A percentile compares a stretch with the other conserved stretches of the same genome.
Evolutionary conservation across 2,329 filamentous ascomycete genomes (phyloP).

Genomic region (Pseudodiploospora longispora): DNA sequence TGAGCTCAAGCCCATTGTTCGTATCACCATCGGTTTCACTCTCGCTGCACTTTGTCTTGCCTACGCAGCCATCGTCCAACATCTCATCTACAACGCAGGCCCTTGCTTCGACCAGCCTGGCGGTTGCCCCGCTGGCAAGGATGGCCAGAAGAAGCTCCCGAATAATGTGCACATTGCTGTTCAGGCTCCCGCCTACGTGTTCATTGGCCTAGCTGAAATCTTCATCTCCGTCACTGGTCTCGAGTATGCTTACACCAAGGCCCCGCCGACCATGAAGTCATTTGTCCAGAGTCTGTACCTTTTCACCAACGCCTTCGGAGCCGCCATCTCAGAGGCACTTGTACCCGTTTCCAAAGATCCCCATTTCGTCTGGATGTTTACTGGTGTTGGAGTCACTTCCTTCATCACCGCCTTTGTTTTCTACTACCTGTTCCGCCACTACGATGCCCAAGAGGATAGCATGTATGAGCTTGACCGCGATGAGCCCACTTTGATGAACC

Average conservation of each 20-base stretch:
- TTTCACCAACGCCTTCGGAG: slow-evolving; percentile 50
- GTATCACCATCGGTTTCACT: slow-evolving; percentile 58
- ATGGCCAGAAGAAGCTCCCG: slow-evolving; percentile 23
- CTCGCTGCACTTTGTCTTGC: slow-evolving; percentile 45
- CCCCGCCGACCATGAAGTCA: slow-evolving; percentile 59
- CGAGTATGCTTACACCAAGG: slow-evolving; percentile 69
- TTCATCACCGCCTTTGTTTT: slow-evolving; percentile 44
- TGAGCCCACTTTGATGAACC: too few relatives aligned
- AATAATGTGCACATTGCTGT: slow-evolving; percentile 47
- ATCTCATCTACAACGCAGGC: slow-evolving; percentile 47
- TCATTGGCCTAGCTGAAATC: slow-evolving; percentile 52
- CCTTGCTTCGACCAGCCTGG: slow-evolving; percentile 41
- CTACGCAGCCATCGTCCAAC: slow-evolving; percentile 51
- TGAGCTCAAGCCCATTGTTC: slow-evolving; percentile 56
- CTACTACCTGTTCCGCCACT: slow-evolving; percentile 34
- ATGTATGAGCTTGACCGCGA: slow-evolving; percentile 32
- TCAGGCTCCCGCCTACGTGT: slow-evolving; percentile 45
- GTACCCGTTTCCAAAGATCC: slow-evolving; percentile 54
- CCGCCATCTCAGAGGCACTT: slow-evolving; percentile 53
- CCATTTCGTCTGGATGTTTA: slow-evolving; percentile 59
- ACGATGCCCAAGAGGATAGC: slow-evolving; percentile 28
- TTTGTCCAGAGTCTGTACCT: slow-evolving; percentile 53
- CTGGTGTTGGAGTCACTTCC: slow-evolving; percentile 43
- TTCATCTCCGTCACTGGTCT: slow-evolving; percentile 60
- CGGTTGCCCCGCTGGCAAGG: slow-evolving; percentile 25